Base-by-base conservation (phyloP, 805 yeast genomes). In the Schwanniomyces vanrijiae region DNA sequence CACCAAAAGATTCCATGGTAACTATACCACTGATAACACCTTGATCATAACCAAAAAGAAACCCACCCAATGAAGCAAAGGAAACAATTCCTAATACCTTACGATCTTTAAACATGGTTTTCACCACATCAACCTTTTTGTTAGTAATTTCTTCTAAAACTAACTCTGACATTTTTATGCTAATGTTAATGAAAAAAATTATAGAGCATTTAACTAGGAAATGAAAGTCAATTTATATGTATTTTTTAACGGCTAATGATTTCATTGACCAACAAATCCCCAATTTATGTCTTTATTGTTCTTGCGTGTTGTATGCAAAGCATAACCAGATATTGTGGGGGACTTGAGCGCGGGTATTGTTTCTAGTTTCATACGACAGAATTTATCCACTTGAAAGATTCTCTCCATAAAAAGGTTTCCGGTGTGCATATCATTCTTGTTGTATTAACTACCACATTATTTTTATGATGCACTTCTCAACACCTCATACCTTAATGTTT, bases 1-100 rank as follows among this genome's bases (percentile, higher is more conserved):
- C 56, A 35, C 82, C 78, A 43, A 82, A 79, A 29, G 63, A 62
- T 53, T 51, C 66, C 64, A 51, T 81, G 65, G 50, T 79, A 68
- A 81, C 77, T 37, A 82, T 62, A 55, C 83, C 81, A 25, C 84
- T 74, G 86, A 85, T 83, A 40, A 85, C 76, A 59, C 90, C 90
- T 62, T 85, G 90, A 58, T 85, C 88, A 56, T 83, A 85, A 44
- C 90, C 90, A 57, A 85, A 84, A 43, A 84, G 71, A 4, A 81
- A 74, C 9, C 58, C 58, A 10, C 53, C 55, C 14, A 54, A 26
- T 2, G 55, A 50, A 4, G 55, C 58, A 46, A 54, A 52, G 11
- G 43, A 38, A 14, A 50, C 39, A 4, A 52, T 42, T 1, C 43
- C 40, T 14, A 52, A 49, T 10, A 51, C 49, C 37, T 47, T 34